A percentile compares a stretch with the other conserved stretches of the same genome.
Evolutionary conservation across 2,329 filamentous ascomycete genomes (phyloP).

Genomic region (Fusarium xylarioides): DNA sequence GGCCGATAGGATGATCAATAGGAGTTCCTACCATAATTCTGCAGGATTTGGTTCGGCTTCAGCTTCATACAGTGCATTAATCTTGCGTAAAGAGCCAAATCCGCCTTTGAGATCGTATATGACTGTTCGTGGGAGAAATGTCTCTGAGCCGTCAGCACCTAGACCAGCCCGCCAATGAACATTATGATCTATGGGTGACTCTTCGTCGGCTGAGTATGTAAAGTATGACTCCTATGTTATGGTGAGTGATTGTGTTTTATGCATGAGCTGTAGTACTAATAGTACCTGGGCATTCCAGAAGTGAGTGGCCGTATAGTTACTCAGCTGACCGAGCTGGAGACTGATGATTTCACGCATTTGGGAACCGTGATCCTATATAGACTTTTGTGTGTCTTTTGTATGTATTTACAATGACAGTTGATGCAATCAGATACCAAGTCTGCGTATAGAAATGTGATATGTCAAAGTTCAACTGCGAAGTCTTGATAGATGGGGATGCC

Average conservation of each 20-base stretch:
- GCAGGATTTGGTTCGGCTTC: conserved; percentile 47
- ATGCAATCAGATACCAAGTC: neutral
- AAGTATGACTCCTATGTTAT: conserved; percentile 88
- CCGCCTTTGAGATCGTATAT: conserved; percentile 96
- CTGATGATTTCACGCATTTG: conserved; percentile 94
- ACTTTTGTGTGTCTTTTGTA: neutral
- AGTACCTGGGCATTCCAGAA: conserved; percentile 94
- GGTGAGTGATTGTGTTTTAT: conserved; percentile 2
- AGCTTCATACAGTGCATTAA: conserved; percentile 85
- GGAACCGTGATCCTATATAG: neutral
- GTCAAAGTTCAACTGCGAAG: neutral
- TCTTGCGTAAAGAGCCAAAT: conserved; percentile 87
- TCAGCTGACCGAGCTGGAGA: conserved; percentile 89
- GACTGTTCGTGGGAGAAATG: conserved; percentile 88
- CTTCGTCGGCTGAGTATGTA: conserved; percentile 72
- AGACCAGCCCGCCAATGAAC: conserved; percentile 88
- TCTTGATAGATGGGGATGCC: neutral
- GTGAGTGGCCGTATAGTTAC: conserved; percentile 93
- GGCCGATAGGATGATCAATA: too few species aligned
- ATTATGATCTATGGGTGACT: conserved; percentile 57
- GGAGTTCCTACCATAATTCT: conserved; percentile 49
- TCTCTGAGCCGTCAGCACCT: conserved; percentile 85
- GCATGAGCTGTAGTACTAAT: neutral
- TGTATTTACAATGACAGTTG: neutral
- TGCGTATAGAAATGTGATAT: neutral